These are phyloP conservation scores for Neonothopanus nambi DNA, from an alignment of 1,284 basidiomycete species.

Conservation along the genomic window DNA sequence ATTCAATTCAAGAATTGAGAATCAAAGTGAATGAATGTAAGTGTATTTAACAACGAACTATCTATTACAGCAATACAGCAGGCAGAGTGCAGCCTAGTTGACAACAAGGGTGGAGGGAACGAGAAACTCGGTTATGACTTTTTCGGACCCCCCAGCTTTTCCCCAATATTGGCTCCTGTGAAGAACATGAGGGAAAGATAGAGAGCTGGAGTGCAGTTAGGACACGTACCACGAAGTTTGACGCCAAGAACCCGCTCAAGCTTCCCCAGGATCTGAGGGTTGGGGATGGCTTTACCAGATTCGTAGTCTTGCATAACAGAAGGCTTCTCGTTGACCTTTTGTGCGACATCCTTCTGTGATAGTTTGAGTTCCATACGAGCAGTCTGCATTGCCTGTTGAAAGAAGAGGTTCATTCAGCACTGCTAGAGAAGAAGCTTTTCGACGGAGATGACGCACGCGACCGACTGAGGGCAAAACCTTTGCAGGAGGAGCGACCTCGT, in stretches of 20 bases:
- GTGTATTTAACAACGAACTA: not conserved
- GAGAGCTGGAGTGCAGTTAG: not conserved
- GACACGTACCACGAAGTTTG: slow-evolving; percentile 88
- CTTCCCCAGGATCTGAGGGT: slow-evolving; percentile 88
- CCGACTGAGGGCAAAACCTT: slow-evolving; percentile 83
- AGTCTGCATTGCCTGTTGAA: slow-evolving; percentile 73
- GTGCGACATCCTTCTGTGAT: slow-evolving; percentile 93
- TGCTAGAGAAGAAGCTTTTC: not conserved
- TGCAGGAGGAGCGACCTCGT: slow-evolving; percentile 93
- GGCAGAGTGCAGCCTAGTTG: not conserved
- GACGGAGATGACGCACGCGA: slow-evolving; percentile 51
- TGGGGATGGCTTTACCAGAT: slow-evolving; percentile 86
- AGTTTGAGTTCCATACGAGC: slow-evolving; percentile 78
- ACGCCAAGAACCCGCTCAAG: slow-evolving; percentile 89
- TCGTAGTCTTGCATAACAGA: slow-evolving; percentile 91
- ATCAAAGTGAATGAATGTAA: too few species aligned
- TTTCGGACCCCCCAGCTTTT: slow-evolving; percentile 77
- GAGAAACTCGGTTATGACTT: slow-evolving; percentile 50
- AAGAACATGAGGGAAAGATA: slow-evolving; percentile 4
- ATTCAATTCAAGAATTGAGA: too few species aligned
- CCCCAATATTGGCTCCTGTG: slow-evolving; percentile 75
- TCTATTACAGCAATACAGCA: slow-evolving; percentile 9
- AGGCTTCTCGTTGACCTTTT: slow-evolving; percentile 90
- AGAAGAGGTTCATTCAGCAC: slow-evolving; percentile 6
- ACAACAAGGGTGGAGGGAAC: slow-evolving; percentile 10